Base-by-base conservation (phyloP, 768 basidiomycete species). In the Podaxis sp. region DNA sequence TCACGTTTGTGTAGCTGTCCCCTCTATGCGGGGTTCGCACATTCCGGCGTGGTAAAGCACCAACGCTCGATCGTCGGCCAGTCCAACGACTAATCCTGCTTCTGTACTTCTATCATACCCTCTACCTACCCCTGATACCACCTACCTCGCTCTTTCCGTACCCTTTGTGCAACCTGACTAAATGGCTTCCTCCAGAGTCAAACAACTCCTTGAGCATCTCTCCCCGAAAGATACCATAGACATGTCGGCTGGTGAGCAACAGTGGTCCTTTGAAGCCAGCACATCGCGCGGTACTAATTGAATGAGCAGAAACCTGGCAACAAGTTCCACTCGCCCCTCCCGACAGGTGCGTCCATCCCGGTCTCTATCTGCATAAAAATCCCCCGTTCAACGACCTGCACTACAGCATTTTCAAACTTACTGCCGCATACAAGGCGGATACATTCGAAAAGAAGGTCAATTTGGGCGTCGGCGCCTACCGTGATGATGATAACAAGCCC, bases 401-500 rank as follows among this genome's bases (percentile, higher is more conserved):
- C 64, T 40, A 46, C 66, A 94, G 92, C 75, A 94, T 94, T 69
- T 93, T 93, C 84, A 87, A 92, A 77, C 82, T 97, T 64, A 93
- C 93, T 0, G 89, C 92, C 18, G 86, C 91, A 1, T 96, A 87
- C 85, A 93, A 95, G 72, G 84, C 82, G 28, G 92, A 97, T 71
- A 69, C 82, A 2, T 83, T 79, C 71, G 79, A 83, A 13, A 74
- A 87, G 63, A 97, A 97, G 79, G 80, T 95, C 74, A 96, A 96
- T 72, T 81, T 97, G 23, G 93, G 94, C 40, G 94, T 95, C 48
- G 95, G 94, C 48, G 95, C 94, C 6, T 97, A 97, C 72, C 83
- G 94, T 66, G 95, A 95, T 68, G 83, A 94, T 67, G 72, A 91
- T 67, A 85, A 81, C 73, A 95, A 90, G 74, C 89, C 94, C 13